Evolutionary conservation across 2,329 filamentous ascomycete genomes (phyloP).

Genomic region (Fusarium graminum): DNA sequence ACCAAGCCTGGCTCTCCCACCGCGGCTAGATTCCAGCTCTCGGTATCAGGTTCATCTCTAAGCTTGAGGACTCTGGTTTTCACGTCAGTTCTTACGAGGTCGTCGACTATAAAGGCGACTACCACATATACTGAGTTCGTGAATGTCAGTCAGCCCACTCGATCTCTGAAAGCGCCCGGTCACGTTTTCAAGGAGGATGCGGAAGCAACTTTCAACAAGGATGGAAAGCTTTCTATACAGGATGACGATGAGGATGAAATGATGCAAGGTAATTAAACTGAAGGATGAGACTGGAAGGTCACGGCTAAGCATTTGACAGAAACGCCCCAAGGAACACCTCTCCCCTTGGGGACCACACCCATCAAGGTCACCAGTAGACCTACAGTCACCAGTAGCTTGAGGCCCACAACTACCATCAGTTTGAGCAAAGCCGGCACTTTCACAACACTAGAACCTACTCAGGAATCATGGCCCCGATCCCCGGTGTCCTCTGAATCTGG

Average conservation of each 20-base stretch:
- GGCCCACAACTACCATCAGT: conserved; percentile 13
- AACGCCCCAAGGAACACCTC: conserved; percentile 6
- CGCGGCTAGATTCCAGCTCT: background rate
- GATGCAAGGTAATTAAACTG: background rate
- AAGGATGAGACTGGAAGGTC: background rate
- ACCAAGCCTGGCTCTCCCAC: background rate
- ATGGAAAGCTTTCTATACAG: conserved; percentile 18
- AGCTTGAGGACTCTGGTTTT: conserved; percentile 35
- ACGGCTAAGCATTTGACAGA: conserved; percentile 8
- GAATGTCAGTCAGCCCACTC: conserved; percentile 16
- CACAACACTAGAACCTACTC: conserved; percentile 18
- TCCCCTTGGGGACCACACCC: background rate
- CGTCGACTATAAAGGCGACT: conserved; percentile 32
- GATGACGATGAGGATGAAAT: conserved; percentile 2
- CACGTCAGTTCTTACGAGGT: conserved; percentile 44
- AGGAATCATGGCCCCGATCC: conserved; percentile 11
- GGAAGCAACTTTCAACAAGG: conserved; percentile 10
- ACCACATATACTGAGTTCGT: conserved; percentile 37
- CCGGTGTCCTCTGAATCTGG: conserved; percentile 5
- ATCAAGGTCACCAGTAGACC: background rate
- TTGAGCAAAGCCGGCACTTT: conserved; percentile 4
- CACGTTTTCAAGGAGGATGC: conserved; percentile 34
- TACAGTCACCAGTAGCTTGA: background rate
- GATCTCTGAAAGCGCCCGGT: conserved; percentile 16
- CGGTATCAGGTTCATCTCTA: background rate